Evolutionary conservation across 768 basidiomycete genomes (phyloP), one percentile per base, ranked within the genome.

Genomic region (Fibroporia radiculosa): DNA sequence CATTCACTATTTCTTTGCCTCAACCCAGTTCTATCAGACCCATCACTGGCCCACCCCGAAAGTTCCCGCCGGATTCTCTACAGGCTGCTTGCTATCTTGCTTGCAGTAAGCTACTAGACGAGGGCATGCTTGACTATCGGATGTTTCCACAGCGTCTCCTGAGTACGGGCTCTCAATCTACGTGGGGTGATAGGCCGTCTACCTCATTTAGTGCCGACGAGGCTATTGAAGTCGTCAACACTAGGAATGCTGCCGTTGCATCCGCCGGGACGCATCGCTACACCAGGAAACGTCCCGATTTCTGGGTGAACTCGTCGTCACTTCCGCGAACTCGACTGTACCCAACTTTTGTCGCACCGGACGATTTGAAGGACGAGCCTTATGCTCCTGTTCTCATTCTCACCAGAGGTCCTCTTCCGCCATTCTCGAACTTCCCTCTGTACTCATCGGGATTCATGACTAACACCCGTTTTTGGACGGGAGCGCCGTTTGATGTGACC

Each of bases 391-490:
- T 92, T 44, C 58, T 78, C 14, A 58, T 92, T 27, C 66, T 92
- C 31, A 84, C 86, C 6, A 72, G 80, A 35, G 67, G 70, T 20
- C 82, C 84, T 13, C 65, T 90, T 6, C 85, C 88, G 2, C 54
- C 63, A 19, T 55, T 90, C 18, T 57, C 67, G 2, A 53, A 61
- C 26, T 78, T 90, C 62, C 68, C 70, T 37, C 59, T 91, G 5
- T 90, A 82, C 61, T 72, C 73, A 41, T 68, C 73, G 2, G 77
- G 78, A 0, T 50, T 65, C 5, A 61, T 73, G 0, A 57, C 71
- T 23, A 58, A 53, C 1, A 63, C 83, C 25, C 62, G 61, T 29
- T 67, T 78, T 29, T 57, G 61, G 34, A 72, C 66, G 42, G 76
- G 69, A 13, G 67, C 69, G 1, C 72, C 79, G 11, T 58, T 91